Evolutionary conservation across 495 filamentous ascomycete species (phyloP).

Genomic region (Cercophora sp.): DNA sequence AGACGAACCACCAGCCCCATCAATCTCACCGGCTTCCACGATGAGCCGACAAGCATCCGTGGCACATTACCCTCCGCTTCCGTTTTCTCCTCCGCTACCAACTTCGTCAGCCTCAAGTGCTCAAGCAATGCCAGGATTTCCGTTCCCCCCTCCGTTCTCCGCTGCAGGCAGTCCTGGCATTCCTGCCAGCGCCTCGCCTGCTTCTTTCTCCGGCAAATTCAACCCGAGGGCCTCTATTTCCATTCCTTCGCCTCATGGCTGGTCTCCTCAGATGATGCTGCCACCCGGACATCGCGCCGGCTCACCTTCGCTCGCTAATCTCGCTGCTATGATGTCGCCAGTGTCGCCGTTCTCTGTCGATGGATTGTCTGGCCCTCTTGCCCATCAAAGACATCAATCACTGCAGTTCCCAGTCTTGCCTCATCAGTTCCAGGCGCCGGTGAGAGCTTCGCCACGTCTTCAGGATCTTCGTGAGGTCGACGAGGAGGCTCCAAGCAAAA

Average conservation of each 20-base stretch:
- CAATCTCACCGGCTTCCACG: constrained; percentile 46
- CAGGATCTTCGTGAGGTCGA: constrained; percentile 52
- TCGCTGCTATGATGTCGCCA: constrained; percentile 48
- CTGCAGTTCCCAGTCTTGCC: constrained; percentile 53
- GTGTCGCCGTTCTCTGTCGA: constrained; percentile 48
- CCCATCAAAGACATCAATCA: constrained; percentile 57
- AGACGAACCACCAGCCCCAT: constrained; percentile 58
- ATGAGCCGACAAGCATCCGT: constrained; percentile 60
- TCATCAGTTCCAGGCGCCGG: constrained; percentile 42
- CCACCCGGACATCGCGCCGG: constrained; percentile 50
- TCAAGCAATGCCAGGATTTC: constrained; percentile 54
- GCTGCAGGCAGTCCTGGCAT: constrained; percentile 56
- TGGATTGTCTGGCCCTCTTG: constrained; percentile 38
- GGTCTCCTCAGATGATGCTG: constrained; percentile 53
- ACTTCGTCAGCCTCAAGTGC: constrained; percentile 61
- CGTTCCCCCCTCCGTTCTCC: constrained; percentile 56
- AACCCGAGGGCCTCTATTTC: constrained; percentile 54
- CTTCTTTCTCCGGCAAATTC: constrained; percentile 53
- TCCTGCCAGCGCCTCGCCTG: constrained; percentile 48
- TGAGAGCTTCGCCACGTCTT: constrained; percentile 52
- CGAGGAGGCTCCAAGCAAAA: constrained; percentile 47
- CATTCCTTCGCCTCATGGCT: constrained; percentile 46
- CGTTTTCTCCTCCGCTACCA: constrained; percentile 72
- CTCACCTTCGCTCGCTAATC: constrained; percentile 53
- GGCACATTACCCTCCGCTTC: constrained; percentile 54